Conservation (phyloP, 1,139 yeast genomes). For the Hyphopichia fennica region DNA sequence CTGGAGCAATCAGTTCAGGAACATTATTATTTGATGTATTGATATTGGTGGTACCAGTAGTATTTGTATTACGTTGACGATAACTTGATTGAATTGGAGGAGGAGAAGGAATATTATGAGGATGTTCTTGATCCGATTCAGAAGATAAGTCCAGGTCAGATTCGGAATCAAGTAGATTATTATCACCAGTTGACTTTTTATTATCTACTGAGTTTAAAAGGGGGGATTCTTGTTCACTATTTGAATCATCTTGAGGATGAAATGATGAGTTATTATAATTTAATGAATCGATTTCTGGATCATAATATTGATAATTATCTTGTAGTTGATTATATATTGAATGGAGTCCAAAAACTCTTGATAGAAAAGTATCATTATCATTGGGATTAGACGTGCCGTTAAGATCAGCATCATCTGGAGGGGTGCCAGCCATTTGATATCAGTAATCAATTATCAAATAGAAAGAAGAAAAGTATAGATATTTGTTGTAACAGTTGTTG, state of each 20-base stretch:
- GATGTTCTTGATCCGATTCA: slow-evolving; percentile 11
- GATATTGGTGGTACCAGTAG: neutral
- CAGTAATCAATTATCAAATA: too few relatives aligned
- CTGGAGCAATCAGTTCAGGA: slow-evolving; percentile 10
- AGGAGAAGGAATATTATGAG: neutral
- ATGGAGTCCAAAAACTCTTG: slow-evolving; percentile 56
- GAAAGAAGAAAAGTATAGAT: too few relatives aligned
- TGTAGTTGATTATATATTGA: slow-evolving; percentile 46
- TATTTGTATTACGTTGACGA: neutral
- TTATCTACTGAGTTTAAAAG: too few relatives aligned
- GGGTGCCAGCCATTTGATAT: neutral
- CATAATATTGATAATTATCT: slow-evolving; percentile 40
- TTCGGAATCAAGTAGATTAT: slow-evolving; percentile 31
- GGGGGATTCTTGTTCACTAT: slow-evolving; percentile 8
- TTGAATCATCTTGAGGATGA: neutral
- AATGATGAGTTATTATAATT: neutral
- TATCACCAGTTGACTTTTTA: neutral
- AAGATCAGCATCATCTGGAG: neutral
- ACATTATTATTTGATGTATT: neutral
- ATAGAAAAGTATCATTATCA: slow-evolving; percentile 50
- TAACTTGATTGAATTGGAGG: neutral
- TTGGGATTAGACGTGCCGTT: neutral
- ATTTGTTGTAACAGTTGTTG: too few relatives aligned
- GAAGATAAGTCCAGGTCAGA: slow-evolving; percentile 35
- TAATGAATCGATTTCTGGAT: slow-evolving; percentile 29